A percentile compares a stretch with the other conserved stretches of the same genome.
Conservation (phyloP, 106 monocot genomes). For the Alisma plantagoaquatica region DNA sequence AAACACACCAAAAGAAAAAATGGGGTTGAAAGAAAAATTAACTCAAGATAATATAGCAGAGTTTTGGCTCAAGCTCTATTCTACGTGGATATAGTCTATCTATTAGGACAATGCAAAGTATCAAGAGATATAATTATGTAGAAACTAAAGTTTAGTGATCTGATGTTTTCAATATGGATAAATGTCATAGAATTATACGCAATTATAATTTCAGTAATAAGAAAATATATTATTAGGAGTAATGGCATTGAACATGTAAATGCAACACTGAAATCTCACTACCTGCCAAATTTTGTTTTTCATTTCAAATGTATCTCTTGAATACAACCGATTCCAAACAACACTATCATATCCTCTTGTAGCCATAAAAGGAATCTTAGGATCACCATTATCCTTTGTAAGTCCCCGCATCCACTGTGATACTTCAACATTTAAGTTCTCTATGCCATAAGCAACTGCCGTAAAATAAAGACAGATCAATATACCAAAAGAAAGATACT, state of each 20-base stretch:
- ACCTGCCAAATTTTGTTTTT: conserved; percentile 28
- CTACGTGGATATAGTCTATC: too few species aligned
- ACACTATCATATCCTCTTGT: conserved; percentile 91
- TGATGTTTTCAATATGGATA: too few species aligned
- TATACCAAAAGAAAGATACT: too few species aligned
- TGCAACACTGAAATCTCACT: conserved; percentile 1
- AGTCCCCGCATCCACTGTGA: conserved; percentile 71
- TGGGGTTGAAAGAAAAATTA: too few species aligned
- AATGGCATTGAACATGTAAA: background rate
- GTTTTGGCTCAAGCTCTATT: too few species aligned
- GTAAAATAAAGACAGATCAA: too few species aligned
- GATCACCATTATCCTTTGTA: conserved; percentile 22
- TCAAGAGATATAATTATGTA: background rate
- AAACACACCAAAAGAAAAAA: too few species aligned
- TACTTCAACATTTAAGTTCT: conserved; percentile 75
- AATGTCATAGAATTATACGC: too few species aligned
- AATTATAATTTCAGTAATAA: too few species aligned
- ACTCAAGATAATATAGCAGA: too few species aligned
- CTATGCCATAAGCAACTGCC: conserved; percentile 82
- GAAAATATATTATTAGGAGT: too few species aligned
- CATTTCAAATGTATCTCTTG: conserved; percentile 23
- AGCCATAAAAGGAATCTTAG: conserved; percentile 71
- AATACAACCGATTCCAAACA: conserved; percentile 91
- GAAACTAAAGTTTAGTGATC: too few species aligned
- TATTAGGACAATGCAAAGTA: background rate